Base-by-base conservation (phyloP, 1,139 yeast genomes). In the Fermentozyma sake region DNA sequence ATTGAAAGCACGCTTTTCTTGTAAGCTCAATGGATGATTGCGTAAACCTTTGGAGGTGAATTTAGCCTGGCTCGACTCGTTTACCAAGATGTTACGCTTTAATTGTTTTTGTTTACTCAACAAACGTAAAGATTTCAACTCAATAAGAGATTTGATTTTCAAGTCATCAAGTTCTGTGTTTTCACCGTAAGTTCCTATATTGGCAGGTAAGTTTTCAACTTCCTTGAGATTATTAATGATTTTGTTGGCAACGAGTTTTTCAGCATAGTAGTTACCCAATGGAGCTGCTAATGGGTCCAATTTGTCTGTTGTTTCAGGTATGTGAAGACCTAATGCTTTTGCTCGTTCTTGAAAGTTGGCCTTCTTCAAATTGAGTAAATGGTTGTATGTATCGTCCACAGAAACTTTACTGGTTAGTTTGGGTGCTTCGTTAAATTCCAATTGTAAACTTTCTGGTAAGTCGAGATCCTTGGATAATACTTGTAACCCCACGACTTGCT, bases 81-180 rank as follows among this genome's bases (percentile, higher is more conserved):
- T 74, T 31, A 75, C 72, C 8, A 89, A 61, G 18, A 93, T 57
- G 38, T 72, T 76, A 48, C 85, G 87, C 44, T 95, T 82, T 38
- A 91, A 48, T 28, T 81, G 79, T 50, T 89, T 89, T 50, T 93
- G 99, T 44, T 84, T 81, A 1, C 91, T 72, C 35, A 93, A 68
- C 19, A 89, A 59, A 37, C 87, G 77, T 41, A 91, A 68, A 1
- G 89, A 68, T 55, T 89, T 93, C 42, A 91, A 67, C 57, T 93
- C 98, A 18, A 89, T 67, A 22, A 93, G 61, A 3, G 89, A 80
- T 37, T 65, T 66, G 18, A 82, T 50, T 51, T 85, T 85, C 30
- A 76, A 52, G 15, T 62, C 64, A 35, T 74, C 77, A 22, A 59
- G 45, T 14, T 64, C 47, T 29, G 60, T 70, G n/a, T 63, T 11